Evolutionary conservation across 208 protist species (phyloP).

Genomic region (Vickermania ingenoplastis): DNA sequence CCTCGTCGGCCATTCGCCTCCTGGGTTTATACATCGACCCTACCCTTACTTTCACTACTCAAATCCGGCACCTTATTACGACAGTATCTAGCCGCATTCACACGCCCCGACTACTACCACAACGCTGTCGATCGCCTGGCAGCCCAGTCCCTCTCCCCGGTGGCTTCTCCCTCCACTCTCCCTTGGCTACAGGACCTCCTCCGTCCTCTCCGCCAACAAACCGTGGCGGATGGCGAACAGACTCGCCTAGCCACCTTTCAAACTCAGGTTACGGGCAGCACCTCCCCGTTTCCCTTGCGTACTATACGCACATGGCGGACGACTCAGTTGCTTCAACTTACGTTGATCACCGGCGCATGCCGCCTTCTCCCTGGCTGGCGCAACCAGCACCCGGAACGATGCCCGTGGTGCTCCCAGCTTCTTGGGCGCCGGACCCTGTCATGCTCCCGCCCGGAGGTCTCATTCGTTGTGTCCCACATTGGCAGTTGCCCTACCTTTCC

Average conservation of each 20-base stretch:
- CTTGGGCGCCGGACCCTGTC: no score
- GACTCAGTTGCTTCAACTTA: background rate
- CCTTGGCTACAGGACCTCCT: background rate
- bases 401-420: no score
- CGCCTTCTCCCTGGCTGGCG: no score
- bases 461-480: no score
- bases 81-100: background rate
- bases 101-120: background rate
- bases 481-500: no score
- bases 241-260: background rate
- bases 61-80: background rate
- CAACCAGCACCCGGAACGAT: no score
- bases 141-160: background rate
- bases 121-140: background rate
- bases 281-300: background rate
- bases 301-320: background rate
- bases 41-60: background rate
- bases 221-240: background rate
- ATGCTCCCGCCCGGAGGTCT: no score
- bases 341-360: no score
- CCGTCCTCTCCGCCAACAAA: background rate
- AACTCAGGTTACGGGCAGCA: background rate
- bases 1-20: background rate
- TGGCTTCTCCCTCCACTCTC: background rate
- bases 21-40: background rate